phyloP scores from a whole-genome alignment of 257 asterid genomes.

The Penstemon barbatus region DNA sequence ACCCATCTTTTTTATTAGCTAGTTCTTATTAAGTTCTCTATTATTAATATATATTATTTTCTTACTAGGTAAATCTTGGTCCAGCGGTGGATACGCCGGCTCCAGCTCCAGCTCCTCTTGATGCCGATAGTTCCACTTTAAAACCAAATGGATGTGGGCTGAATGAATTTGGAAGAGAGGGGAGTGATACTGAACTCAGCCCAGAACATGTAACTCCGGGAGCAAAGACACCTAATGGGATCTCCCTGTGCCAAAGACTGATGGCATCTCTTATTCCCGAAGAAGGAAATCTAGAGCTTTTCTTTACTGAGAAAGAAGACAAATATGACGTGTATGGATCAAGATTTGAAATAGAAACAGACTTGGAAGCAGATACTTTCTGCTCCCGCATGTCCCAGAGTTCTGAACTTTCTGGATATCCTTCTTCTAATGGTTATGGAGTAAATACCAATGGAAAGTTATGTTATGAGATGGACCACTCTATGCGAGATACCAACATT shows the following conservation, averaged over 20 bases:
- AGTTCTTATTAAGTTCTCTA: not conserved
- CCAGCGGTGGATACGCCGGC: slow-evolving; percentile 40
- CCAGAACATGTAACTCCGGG: slow-evolving; percentile 51
- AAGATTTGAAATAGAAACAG: slow-evolving; percentile 53
- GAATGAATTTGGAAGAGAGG: slow-evolving; percentile 53
- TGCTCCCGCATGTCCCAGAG: slow-evolving; percentile 42
- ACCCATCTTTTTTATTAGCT: not conserved
- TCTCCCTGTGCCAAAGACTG: slow-evolving; percentile 74
- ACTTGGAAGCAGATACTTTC: slow-evolving; percentile 46
- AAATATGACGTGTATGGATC: slow-evolving; percentile 47
- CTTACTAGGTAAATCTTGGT: slow-evolving; percentile 54
- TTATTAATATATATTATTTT: not conserved
- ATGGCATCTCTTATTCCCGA: slow-evolving; percentile 84
- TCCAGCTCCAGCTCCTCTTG: slow-evolving; percentile 44
- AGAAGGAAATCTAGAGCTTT: slow-evolving; percentile 53
- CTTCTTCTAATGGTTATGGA: slow-evolving; percentile 54
- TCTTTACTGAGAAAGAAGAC: slow-evolving; percentile 48
- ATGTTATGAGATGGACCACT: slow-evolving; percentile 47
- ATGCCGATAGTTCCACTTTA: slow-evolving; percentile 48
- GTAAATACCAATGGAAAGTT: slow-evolving; percentile 46
- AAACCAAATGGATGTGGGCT: slow-evolving; percentile 42
- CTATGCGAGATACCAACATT: slow-evolving; percentile 33
- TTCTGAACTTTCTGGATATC: slow-evolving; percentile 45
- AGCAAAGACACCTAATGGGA: slow-evolving; percentile 44
- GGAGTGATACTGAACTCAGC: slow-evolving; percentile 48